A percentile compares a stretch with the other conserved stretches of the same genome.
phyloP scores from a whole-genome alignment of 371 early-diverging fungal genomes.

The Mortierella sp. region DNA sequence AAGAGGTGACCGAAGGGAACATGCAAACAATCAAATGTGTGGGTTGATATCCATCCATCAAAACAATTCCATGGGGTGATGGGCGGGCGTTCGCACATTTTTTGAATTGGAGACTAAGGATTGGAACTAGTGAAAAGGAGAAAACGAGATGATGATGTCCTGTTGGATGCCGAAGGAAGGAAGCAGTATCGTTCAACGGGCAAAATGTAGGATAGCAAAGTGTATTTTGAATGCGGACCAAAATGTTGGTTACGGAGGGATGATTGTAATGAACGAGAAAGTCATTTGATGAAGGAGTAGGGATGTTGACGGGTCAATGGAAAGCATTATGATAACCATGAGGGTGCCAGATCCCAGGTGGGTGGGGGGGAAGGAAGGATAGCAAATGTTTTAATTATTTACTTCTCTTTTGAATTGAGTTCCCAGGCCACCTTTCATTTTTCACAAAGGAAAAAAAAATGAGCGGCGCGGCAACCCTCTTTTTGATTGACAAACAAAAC shows the following conservation, averaged over 20 bases:
- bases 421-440: constrained; percentile 8
- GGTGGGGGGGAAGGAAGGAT: not conserved
- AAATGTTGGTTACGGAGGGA: not conserved
- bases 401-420: not conserved
- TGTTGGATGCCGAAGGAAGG: too few species aligned
- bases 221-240: not conserved
- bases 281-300: not conserved
- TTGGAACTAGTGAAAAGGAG: not conserved
- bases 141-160: not conserved
- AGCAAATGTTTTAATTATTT: constrained; percentile 1
- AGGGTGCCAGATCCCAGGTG: not conserved
- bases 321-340: not conserved
- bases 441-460: not conserved
- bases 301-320: not conserved
- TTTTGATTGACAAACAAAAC: not conserved
- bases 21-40: not conserved
- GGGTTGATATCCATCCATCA: not conserved
- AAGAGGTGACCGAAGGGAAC: not conserved
- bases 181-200: too few species aligned
- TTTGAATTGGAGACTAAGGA: not conserved
- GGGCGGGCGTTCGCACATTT: not conserved
- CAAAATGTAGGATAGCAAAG: too few species aligned
- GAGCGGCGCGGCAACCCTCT: constrained; percentile 6
- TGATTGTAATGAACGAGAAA: not conserved
- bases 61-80: constrained; percentile 5